Evolutionary conservation across 2,329 filamentous ascomycete species (phyloP).

Genomic region (Colletotrichum tabaci): DNA sequence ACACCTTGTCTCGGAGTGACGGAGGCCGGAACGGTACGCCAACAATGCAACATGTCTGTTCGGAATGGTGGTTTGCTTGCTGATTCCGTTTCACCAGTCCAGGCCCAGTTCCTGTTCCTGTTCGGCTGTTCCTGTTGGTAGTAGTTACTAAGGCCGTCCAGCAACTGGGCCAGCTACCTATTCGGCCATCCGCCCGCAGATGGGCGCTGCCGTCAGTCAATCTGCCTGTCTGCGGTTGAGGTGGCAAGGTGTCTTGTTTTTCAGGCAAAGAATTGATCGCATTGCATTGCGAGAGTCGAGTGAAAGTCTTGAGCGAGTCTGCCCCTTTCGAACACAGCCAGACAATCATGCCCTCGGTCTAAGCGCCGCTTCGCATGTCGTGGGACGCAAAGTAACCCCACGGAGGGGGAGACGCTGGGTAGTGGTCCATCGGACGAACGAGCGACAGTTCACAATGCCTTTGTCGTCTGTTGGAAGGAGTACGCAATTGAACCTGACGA

Average conservation of each 20-base stretch:
- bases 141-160: background rate
- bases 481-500: background rate
- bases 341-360: conserved; percentile 7
- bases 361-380: conserved; percentile 4
- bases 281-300: background rate
- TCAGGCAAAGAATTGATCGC: background rate
- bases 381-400: background rate
- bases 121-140: background rate
- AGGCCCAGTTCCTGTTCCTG: no score
- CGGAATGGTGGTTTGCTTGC: background rate
- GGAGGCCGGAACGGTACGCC: background rate
- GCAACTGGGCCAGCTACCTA: background rate
- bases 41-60: background rate
- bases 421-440: background rate
- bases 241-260: background rate
- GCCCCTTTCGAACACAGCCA: background rate
- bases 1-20: conserved; percentile 12
- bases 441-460: background rate
- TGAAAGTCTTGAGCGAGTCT: background rate
- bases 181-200: background rate
- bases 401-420: background rate
- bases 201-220: background rate
- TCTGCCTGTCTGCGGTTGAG: background rate
- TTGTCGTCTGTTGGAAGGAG: background rate
- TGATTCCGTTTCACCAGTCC: background rate